Base-by-base conservation (phyloP, 1,139 yeast species). In the Candida freyschussii region DNA sequence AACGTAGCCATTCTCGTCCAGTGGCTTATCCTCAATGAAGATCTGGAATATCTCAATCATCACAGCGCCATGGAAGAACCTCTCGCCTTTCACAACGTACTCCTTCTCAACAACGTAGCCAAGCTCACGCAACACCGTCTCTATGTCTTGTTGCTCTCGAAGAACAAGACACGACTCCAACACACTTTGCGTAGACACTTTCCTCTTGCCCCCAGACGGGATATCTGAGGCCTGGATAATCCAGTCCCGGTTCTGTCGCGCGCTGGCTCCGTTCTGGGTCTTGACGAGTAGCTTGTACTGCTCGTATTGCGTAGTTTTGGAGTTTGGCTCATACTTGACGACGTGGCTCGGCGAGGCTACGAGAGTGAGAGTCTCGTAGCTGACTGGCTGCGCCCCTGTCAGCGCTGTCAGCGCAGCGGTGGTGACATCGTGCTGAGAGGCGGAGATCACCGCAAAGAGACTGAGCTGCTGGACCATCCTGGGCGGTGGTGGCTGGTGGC, bases 191-290 rank as follows among this genome's bases (percentile, higher is more conserved):
- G 71, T 78, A 29, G 64, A 70, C 42, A 69, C 79, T 60, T 70
- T 71, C 52, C 74, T 73, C 41, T 71, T 83, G 7, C 96, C 96
- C 4, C 94, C 95, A 21, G 83, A 79, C 1, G 96, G 96, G 12
- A 86, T 80, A 59, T 87, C 96, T 7, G 78, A 65, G 15, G 82
- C 67, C 44, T 77, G 82, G 18, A 86, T 49, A 1, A 79, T 69
- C 94, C 95, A 83, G 23, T 58, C 54, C 34, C 54, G 43, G 25
- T 50, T 40, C 24, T 52, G 44, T 6, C 39, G 29, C 2, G n/a
- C 26, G 4, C 13, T 13, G 2, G 16, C 24, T 16, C 29, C 15
- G 13, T 20, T 39, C 7, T 30, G 29, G 0, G 52, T 37, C 29
- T 42, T 47, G 20, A 47, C 22, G 4, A 36, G 44, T 3, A 48